Conservation (phyloP, 169 alveolate genomes). For the Toxoplasma gondii region DNA sequence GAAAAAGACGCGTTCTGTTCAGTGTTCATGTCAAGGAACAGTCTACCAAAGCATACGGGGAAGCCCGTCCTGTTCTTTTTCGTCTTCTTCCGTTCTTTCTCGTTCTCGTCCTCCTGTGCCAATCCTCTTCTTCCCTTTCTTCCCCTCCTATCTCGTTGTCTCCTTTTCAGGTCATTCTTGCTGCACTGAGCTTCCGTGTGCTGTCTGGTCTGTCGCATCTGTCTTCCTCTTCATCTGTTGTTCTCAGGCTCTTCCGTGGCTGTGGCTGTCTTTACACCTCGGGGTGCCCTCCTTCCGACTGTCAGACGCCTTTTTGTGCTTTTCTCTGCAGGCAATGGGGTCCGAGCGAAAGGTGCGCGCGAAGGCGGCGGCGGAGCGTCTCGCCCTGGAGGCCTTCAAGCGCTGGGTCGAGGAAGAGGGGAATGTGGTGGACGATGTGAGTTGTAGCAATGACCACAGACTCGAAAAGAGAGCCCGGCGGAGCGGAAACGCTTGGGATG, state of each 20-base stretch:
- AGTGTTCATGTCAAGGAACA: not conserved
- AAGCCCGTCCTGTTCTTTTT: too few relatives aligned
- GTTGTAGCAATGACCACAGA: conserved; percentile 16
- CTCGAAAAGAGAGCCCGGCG: not conserved
- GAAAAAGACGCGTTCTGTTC: not conserved
- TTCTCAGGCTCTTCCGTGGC: not conserved
- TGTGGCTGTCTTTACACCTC: not conserved
- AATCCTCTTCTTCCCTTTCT: not conserved
- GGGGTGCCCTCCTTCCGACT: not conserved
- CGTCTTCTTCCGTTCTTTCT: too few relatives aligned
- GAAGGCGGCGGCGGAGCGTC: conserved; percentile 76
- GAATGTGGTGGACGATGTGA: conserved; percentile 88
- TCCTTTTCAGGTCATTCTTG: too few relatives aligned
- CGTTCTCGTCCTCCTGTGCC: not conserved
- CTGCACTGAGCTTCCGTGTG: too few relatives aligned
- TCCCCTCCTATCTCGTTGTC: too few relatives aligned
- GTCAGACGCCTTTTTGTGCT: not conserved
- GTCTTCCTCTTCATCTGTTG: too few relatives aligned
- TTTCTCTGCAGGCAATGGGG: not conserved
- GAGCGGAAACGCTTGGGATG: not conserved
- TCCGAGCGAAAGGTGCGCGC: not conserved
- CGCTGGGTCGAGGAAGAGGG: conserved; percentile 89
- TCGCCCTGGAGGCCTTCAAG: conserved; percentile 87
- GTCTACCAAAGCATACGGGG: not conserved
- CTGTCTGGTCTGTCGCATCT: too few relatives aligned